Evolutionary conservation across 768 basidiomycete genomes (phyloP).

Genomic region (Amanita pseudoporphyria): DNA sequence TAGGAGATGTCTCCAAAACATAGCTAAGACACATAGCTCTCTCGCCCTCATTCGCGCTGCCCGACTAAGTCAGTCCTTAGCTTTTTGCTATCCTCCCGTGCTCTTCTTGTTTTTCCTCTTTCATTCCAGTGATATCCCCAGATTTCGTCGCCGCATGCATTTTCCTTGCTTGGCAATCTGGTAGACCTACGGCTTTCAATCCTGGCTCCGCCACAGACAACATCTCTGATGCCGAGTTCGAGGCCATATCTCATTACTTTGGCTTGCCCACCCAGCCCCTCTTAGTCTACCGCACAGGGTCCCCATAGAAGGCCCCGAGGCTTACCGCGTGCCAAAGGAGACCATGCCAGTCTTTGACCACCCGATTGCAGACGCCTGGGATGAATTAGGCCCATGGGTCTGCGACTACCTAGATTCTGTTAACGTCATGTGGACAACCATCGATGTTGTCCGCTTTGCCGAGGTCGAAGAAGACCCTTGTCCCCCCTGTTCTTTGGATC

Average conservation of each 20-base stretch:
- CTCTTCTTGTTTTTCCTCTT: neutral
- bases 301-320: constrained; percentile 11
- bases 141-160: neutral
- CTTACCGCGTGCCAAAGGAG: constrained; percentile 14
- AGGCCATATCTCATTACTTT: constrained; percentile 13
- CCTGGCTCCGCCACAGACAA: neutral
- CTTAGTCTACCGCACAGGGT: constrained; percentile 17
- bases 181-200: neutral
- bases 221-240: neutral
- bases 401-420: constrained; percentile 14
- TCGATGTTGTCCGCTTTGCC: constrained; percentile 20
- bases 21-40: too few relatives aligned
- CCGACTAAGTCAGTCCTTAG: neutral
- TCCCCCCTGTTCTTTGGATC: constrained; percentile 16
- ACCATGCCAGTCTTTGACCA: constrained; percentile 18
- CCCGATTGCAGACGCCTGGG: too few relatives aligned
- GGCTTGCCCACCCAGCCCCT: constrained; percentile 16
- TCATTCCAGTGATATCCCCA: neutral
- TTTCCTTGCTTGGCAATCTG: constrained; percentile 6
- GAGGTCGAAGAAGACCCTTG: constrained; percentile 11
- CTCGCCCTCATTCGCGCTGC: too few relatives aligned
- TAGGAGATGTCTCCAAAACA: too few relatives aligned
- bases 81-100: neutral
- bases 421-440: constrained; percentile 16
- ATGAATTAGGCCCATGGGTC: constrained; percentile 12